Base-by-base conservation (phyloP, 768 basidiomycete species). In the Lanmaoa rubissima region DNA sequence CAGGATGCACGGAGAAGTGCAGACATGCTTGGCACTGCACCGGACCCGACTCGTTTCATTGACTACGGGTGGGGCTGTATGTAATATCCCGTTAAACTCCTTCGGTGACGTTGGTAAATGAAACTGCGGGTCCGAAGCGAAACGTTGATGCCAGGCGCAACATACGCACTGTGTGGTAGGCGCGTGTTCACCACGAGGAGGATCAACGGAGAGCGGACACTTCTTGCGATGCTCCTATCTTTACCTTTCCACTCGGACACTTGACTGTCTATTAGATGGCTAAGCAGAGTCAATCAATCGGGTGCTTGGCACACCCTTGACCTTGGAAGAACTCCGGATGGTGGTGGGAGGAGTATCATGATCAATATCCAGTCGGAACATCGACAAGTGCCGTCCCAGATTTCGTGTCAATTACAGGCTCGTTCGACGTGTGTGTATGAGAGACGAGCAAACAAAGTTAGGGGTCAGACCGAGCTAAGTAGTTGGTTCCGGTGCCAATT, bases 121-220 rank as follows among this genome's bases (percentile, higher is more conserved):
- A 58, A 51, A 41, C 63, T 56, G 49, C 63, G 65, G 59, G 0
- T 45, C 65, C 65, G 65, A 65, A 54, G 35, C n/a, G 41, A 54
- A 49, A 53, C 57, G 57, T 44, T 63, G 57, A 36, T 56, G 46
- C 42, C 50, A 42, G 42, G 59, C 50, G 31, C 44, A 45, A 65
- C 53, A 53, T 57, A 57, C 46, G 48, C 53, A 40, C 52, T 45
- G 46, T 54, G 58, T 61, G 62, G 42, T 55, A 40, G 28, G 39
- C 48, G 42, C 51, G 46, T 58, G 59, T 65, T 41, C 40, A 54
- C 56, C 65, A 65, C 65, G 64, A 64, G 61, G 49, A 61, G 48
- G 44, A 50, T 54, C 50, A 24, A 48, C 41, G 51, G 5, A 42
- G 38, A 53, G 34, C 41, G 5, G 45, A 26, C 28, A 2, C 49